A percentile compares a stretch with the other conserved stretches of the same genome.
These are phyloP conservation scores for Nicotiana tabacum DNA, from an alignment of 257 asterid genomes.

Conservation along the genomic window DNA sequence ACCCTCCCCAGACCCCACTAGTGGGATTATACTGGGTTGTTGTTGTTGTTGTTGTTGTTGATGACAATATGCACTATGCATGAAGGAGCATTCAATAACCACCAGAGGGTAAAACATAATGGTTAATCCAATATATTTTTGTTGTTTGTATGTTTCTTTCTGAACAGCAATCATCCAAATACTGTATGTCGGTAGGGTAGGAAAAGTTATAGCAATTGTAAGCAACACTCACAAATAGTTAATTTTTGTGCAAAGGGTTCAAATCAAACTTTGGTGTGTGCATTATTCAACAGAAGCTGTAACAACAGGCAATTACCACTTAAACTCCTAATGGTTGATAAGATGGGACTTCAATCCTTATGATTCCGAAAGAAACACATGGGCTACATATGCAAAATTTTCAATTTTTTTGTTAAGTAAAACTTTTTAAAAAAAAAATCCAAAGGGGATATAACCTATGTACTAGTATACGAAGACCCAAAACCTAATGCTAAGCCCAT, in stretches of 20 bases:
- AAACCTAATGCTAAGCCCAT: neutral
- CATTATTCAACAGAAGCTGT: neutral
- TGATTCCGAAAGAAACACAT: neutral
- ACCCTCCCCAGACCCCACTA: too few relatives aligned
- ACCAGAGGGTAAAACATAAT: conserved; percentile 10
- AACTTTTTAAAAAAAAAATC: neutral
- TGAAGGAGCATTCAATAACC: conserved; percentile 6
- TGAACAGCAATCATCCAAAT: neutral
- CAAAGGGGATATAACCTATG: neutral
- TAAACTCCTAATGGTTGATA: neutral
- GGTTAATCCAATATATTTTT: neutral
- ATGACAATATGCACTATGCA: neutral
- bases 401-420: neutral
- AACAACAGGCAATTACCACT: neutral
- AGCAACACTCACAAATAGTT: neutral
- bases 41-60: neutral
- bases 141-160: neutral
- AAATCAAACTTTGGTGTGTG: neutral
- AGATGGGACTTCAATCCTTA: neutral
- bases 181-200: neutral
- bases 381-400: neutral
- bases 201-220: neutral
- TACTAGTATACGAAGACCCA: neutral
- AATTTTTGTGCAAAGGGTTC: neutral
- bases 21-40: too few relatives aligned